Evolutionary conservation across 768 basidiomycete genomes (phyloP), one percentile per base, ranked within the genome.

Genomic region (Dioszegia aurantiaca): DNA sequence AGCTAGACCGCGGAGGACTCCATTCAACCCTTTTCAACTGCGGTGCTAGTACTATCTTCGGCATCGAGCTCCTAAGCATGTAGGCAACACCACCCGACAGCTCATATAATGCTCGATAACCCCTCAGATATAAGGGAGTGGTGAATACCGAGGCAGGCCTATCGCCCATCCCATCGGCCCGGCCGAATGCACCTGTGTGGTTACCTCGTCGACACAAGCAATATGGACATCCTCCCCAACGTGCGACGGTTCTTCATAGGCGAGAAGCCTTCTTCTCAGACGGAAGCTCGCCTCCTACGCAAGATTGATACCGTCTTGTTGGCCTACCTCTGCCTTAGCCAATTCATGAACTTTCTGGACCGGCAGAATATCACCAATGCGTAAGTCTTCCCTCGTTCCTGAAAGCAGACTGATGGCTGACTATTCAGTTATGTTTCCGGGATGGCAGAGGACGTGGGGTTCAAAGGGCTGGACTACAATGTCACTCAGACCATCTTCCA

Each of bases 401-500:
- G 36, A 37, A 47, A 6, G 14, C 6, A 28, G 45, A 8, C 6
- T 9, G 27, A 17, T 26, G 19, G 33, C 31, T 39, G 31, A 47
- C 24, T 1, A 2, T 3, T 12, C 19, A 42, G 87, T 86, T 73
- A 85, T 87, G n/a, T 54, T 1, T 86, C 85, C 4, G 87, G 87
- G 5, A 87, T 89, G 86, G 84, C 81, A 60, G 85, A 87, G 73
- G 86, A 86, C 21, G 79, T 88, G 36, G 64, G 80, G 56, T 85
- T 87, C 84, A 71, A 79, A 41, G 85, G 85, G 37, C 84, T 81
- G 39, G 80, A 87, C 83, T 83, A 67, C 86, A 87, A 47, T 23
- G 36, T 56, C n/a, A 33, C 44, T 23, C 31, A 44, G 24, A 39
- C 43, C 24, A 56, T 46, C 9, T 56, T 36, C 42, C 42, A 36